Conservation (phyloP, 192 early-diverging fungal genomes). For the Phycomyces blakesleeanus region DNA sequence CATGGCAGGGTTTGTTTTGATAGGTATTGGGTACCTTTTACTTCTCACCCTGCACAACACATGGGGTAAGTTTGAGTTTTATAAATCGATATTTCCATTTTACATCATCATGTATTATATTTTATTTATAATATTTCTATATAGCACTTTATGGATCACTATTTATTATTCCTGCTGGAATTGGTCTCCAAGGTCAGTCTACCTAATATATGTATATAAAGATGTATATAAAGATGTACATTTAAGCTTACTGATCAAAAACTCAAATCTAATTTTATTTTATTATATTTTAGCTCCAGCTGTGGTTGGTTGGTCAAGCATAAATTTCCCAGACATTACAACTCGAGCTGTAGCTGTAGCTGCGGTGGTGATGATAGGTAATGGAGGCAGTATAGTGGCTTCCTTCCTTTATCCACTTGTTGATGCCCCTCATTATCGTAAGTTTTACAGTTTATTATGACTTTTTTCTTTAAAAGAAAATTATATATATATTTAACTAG, state of each 20-base stretch:
- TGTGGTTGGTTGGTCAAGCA: constrained; percentile 19
- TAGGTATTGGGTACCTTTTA: constrained; percentile 10
- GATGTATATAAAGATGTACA: not conserved
- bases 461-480: not conserved
- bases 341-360: constrained; percentile 22
- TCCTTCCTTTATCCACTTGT: constrained; percentile 27
- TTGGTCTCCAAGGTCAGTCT: constrained; percentile 22
- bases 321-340: constrained; percentile 16
- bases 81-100: too few species aligned
- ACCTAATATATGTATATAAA: constrained; percentile 2
- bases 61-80: constrained; percentile 26
- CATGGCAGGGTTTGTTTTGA: constrained; percentile 10
- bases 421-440: constrained; percentile 22
- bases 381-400: constrained; percentile 20
- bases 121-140: not conserved
- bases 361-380: constrained; percentile 20
- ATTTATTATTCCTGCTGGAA: constrained; percentile 12
- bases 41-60: constrained; percentile 15
- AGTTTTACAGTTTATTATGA: not conserved
- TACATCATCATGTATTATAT: too few species aligned
- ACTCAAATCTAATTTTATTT: too few species aligned
- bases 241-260: not conserved
- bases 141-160: constrained; percentile 18
- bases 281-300: constrained; percentile 3
- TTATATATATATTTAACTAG: constrained; percentile 1